Evolutionary conservation across 148 eudicot genomes (phyloP).

Genomic region (Silene conica): DNA sequence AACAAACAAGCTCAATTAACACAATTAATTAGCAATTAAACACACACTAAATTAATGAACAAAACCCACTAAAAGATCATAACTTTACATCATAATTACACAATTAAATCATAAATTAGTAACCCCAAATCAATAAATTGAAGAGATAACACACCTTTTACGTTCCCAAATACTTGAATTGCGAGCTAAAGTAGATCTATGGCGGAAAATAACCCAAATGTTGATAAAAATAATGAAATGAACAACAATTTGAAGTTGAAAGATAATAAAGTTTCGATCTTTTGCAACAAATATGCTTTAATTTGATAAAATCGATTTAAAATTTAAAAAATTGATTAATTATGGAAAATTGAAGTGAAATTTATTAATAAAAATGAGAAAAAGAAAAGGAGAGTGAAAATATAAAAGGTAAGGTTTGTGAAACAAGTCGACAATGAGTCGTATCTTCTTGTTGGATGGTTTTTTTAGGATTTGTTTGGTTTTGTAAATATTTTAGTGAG

Average conservation of each 20-base stretch:
- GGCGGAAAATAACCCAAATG: not conserved
- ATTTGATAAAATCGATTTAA: not conserved
- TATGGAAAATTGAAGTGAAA: not conserved
- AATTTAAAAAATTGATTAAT: conserved; percentile 4
- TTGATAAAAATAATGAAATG: not conserved
- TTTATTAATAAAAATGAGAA: not conserved
- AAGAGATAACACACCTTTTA: conserved; percentile 5
- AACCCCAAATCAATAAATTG: not conserved
- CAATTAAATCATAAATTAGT: conserved; percentile 6
- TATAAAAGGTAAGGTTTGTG: not conserved
- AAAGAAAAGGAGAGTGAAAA: not conserved
- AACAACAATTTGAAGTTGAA: not conserved
- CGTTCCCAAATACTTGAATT: not conserved
- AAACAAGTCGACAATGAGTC: not conserved
- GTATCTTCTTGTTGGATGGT: not conserved
- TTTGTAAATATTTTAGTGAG: not conserved
- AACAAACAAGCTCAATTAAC: conserved; percentile 13
- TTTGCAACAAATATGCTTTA: not conserved
- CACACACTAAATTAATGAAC: not conserved
- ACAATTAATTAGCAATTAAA: not conserved
- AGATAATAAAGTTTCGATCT: conserved; percentile 1
- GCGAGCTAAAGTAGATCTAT: conserved; percentile 16
- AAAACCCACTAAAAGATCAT: not conserved
- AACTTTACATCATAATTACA: conserved; percentile 5
- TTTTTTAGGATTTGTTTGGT: not conserved